Evolutionary conservation across 208 protist genomes (phyloP).

Genomic region (Wallacemonas sp.): DNA sequence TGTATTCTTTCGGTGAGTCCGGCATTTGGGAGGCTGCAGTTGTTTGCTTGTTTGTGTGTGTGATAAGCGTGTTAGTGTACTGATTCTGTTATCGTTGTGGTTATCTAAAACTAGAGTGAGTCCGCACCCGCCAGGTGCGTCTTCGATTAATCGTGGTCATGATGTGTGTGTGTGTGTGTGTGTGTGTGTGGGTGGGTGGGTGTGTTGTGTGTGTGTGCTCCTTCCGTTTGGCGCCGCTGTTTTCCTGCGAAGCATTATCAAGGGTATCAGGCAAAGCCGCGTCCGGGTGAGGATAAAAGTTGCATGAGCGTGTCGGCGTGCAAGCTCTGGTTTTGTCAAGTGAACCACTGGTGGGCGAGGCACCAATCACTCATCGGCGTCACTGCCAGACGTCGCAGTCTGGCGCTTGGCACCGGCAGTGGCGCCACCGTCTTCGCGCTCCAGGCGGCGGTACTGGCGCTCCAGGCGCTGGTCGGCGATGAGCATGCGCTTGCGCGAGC

Average conservation of each 20-base stretch:
- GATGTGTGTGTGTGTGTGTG: constrained; percentile 1
- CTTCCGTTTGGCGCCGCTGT: too few species aligned
- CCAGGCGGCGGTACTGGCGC: constrained; percentile 70
- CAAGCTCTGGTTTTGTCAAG: too few species aligned
- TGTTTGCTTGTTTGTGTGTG: neutral
- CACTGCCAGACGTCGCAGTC: neutral
- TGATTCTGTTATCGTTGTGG: neutral
- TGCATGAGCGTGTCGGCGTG: too few species aligned
- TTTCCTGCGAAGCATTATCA: too few species aligned
- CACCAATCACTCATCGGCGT: neutral
- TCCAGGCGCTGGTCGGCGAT: constrained; percentile 76
- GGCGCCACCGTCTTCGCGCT: constrained; percentile 45
- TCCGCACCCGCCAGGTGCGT: neutral
- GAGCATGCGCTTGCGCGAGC: constrained; percentile 80
- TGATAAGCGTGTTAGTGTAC: neutral
- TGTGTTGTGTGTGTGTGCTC: too few species aligned
- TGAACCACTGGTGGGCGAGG: neutral
- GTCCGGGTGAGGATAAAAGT: too few species aligned
- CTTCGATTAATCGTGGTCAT: neutral
- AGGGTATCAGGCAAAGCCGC: too few species aligned
- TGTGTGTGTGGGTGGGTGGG: neutral
- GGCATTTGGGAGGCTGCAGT: neutral
- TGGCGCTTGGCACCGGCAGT: constrained; percentile 13
- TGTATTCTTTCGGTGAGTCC: neutral
- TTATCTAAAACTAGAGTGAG: neutral